Base-by-base conservation (phyloP, 1,284 basidiomycete species). In the Boletellus deceptivus region DNA sequence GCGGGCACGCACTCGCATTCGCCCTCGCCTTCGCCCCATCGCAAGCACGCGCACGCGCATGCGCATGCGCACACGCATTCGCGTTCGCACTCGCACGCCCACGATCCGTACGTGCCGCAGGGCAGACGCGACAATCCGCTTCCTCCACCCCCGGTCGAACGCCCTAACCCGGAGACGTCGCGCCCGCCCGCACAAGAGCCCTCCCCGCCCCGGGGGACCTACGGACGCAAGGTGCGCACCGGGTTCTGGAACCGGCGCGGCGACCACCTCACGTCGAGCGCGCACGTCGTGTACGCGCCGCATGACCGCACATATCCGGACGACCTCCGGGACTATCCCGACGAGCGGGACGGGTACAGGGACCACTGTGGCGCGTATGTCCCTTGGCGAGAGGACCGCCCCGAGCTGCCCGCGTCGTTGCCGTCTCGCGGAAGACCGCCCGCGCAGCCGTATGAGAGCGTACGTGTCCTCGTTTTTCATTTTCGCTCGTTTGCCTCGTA, bases 171-270 rank as follows among this genome's bases (percentile, higher is more conserved):
- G 5, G 58, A 62, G 27, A 53, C 55, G 25, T 61, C 67, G 22
- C 58, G 65, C 17, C 72, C 56, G 25, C 72, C 57, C 1, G 48
- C 17, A 3, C 73, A 57, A 41, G 62, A 55, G 41, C 59, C 55
- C 7, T 59, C 58, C 34, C 64, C 69, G 6, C 47, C 65, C 3
- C 55, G 24, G 4, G 29, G 29, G 10, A 31, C 29, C 1, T 68
- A 68, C 17, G 27, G 53, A 9, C 65, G 54, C 54, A 67, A 63
- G 52, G 55, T 76, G 14, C 80, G 86, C 10, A 63, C 64, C 22
- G 85, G 86, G 1, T 80, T 72, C 56, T 88, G 86, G 86, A 88
- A 88, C 56, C 63, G 75, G 22, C 79, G 85, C 3, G 85, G 85
- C 0, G 85, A 88, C 63, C 79, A 86, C 57, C 72, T 86, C 47